Conservation (phyloP, 225 moss, liverwort and hornwort species). For the Rhytidiadelphus loreus region DNA sequence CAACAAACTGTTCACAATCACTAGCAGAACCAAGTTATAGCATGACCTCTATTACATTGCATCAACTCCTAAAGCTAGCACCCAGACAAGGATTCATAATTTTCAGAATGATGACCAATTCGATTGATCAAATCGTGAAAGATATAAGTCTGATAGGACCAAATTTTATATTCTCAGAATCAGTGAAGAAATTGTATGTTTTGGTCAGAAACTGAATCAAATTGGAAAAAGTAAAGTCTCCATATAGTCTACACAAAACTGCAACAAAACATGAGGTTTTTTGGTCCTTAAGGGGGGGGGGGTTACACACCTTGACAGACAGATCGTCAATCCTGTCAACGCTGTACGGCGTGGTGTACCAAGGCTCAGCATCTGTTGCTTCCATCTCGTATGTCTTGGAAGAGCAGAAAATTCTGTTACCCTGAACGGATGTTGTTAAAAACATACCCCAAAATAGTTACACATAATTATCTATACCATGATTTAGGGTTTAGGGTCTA, state of each 20-base stretch:
- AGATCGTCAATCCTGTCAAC: slow-evolving; percentile 48
- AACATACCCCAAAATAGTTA: not conserved
- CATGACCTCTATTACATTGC: not conserved
- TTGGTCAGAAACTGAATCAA: not conserved
- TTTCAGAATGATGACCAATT: not conserved
- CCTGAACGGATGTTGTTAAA: not conserved
- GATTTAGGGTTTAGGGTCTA: not conserved
- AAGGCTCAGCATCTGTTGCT: slow-evolving; percentile 65
- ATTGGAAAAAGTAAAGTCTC: not conserved
- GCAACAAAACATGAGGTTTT: not conserved
- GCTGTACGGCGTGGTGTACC: slow-evolving; percentile 63
- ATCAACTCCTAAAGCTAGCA: not conserved
- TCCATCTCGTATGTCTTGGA: slow-evolving; percentile 55
- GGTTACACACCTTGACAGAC: slow-evolving; percentile 27
- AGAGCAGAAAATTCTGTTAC: slow-evolving; percentile 64
- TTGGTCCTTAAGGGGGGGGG: not conserved
- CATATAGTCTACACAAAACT: not conserved
- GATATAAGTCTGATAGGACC: too few relatives aligned
- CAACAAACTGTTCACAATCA: not conserved
- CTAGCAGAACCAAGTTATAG: not conserved
- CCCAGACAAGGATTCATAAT: not conserved
- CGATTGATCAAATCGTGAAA: not conserved
- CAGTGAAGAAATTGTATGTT: not conserved
- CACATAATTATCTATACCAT: not conserved
- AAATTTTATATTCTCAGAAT: not conserved